Conservation (phyloP, 371 early-diverging fungal genomes). For the Syncephalis plumigaleata region DNA sequence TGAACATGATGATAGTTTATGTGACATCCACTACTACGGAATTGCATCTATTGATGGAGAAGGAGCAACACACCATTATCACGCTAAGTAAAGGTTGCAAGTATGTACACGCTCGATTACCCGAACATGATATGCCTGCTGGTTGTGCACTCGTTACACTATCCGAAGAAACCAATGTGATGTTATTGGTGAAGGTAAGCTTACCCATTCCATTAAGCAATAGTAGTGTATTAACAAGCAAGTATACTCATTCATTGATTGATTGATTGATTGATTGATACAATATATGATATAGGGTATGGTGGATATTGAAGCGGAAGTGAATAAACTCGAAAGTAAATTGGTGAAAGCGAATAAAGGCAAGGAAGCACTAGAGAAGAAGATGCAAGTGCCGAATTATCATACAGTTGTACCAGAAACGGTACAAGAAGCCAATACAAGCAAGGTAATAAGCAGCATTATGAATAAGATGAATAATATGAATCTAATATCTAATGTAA, state of each 20-base stretch:
- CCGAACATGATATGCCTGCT: constrained; percentile 31
- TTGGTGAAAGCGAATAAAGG: constrained; percentile 31
- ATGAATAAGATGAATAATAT: too few species aligned
- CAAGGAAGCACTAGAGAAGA: constrained; percentile 25
- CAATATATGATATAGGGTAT: too few species aligned
- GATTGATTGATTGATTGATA: too few species aligned
- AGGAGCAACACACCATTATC: constrained; percentile 31
- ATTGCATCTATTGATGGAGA: constrained; percentile 12
- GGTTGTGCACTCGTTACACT: constrained; percentile 52
- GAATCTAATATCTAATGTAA: too few species aligned
- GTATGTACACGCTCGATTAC: constrained; percentile 26
- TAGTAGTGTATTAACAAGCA: too few species aligned
- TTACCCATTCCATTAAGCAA: too few species aligned
- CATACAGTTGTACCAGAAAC: constrained; percentile 34
- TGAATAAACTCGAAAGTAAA: constrained; percentile 49
- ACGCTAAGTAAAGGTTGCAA: constrained; percentile 59
- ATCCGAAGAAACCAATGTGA: constrained; percentile 32
- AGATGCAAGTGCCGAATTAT: constrained; percentile 41
- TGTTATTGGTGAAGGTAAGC: constrained; percentile 33
- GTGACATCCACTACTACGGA: too few species aligned
- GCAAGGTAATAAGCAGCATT: constrained; percentile 15
- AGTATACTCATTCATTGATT: too few species aligned
- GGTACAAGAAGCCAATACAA: constrained; percentile 39
- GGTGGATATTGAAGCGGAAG: constrained; percentile 64
- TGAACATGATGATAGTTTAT: too few species aligned